Percentiles rank a stretch among this genome's conserved stretches.
Conservation (phyloP, 2,329 filamentous ascomycete species). For the Tympanopsis confertula region DNA sequence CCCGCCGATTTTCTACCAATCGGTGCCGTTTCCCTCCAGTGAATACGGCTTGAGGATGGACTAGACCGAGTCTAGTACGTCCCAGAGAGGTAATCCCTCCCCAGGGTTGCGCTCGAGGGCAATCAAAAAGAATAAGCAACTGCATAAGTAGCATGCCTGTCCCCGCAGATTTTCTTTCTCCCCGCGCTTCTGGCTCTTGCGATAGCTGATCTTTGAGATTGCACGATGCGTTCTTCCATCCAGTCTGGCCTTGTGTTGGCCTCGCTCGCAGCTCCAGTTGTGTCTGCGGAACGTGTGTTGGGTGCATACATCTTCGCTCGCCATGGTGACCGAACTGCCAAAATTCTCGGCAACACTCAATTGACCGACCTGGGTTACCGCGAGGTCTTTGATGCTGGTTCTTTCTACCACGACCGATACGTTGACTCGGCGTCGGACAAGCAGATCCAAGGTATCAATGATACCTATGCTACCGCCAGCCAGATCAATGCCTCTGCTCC, state of each 20-base stretch:
- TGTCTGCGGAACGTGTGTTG: constrained; percentile 54
- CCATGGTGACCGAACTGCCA: constrained; percentile 79
- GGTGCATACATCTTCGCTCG: constrained; percentile 81
- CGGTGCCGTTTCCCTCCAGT: no score
- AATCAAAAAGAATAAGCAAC: no score
- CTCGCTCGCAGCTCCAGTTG: constrained; percentile 22
- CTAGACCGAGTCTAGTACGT: no score
- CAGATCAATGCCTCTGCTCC: constrained; percentile 68
- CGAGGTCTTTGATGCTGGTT: constrained; percentile 61
- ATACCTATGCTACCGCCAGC: constrained; percentile 51
- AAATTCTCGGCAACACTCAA: constrained; percentile 57
- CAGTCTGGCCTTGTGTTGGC: constrained; percentile 25
- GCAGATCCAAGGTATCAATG: constrained; percentile 55
- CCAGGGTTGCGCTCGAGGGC: no score
- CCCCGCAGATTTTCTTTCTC: no score
- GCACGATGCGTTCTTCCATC: constrained; percentile 15
- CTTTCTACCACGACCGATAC: constrained; percentile 69
- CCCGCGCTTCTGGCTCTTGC: not conserved
- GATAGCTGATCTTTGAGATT: not conserved
- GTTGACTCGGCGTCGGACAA: constrained; percentile 45
- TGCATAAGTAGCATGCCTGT: no score
- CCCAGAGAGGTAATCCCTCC: no score
- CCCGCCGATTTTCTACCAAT: no score
- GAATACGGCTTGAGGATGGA: no score
- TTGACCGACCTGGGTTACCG: constrained; percentile 71